Base-by-base conservation (phyloP, 768 basidiomycete genomes). In the Rhodotorula paludigena region DNA sequence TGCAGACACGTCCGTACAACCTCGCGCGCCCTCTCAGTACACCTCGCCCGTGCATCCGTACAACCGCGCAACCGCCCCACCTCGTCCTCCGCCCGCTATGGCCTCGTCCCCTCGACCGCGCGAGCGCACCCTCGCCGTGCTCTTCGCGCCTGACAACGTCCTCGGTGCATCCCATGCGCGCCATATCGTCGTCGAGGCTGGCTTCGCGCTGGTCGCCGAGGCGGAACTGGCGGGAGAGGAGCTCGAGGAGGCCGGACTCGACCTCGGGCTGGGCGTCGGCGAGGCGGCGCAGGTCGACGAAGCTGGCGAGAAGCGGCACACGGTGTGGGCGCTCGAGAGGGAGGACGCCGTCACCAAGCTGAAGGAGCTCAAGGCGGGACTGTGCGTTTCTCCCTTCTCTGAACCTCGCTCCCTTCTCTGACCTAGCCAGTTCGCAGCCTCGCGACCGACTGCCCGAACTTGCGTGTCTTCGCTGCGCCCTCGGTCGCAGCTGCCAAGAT, bases 191-290 rank as follows among this genome's bases (percentile, higher is more conserved):
- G 7, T 33, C 21, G 25, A 59, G 7, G 53, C 48, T 15, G 63
- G 63, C 2, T 60, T 69, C 68, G 4, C 0, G 4, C 32, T 69
- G 11, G 4, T 51, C 14, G 39, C 21, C 6, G 54, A 56, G 28
- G 59, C 21, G 0, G 10, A 28, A 0, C 23, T 61, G 0, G 14
- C 45, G 2, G 54, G 54, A 6, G 63, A 69, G 53, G 54, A 64
- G 33, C 54, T 69, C 39, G 63, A 56, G n/a, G 68, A 69, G 28
- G 68, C 63, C 2, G 68, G 68, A 28, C n/a, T 69, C n/a, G 60
- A 68, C 32, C 25, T 57, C 25, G 60, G 60, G 1, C 47, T 51
- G 3, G 48, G 38, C 15, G 39, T 42, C 3, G 57, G 56, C 39
- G 25, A 35, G 5, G 36, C 49, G 30, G 21, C 15, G 32, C 51